phyloP scores from a whole-genome alignment of 2,329 filamentous ascomycete species.

The Aspergillus pseudoterreus region DNA sequence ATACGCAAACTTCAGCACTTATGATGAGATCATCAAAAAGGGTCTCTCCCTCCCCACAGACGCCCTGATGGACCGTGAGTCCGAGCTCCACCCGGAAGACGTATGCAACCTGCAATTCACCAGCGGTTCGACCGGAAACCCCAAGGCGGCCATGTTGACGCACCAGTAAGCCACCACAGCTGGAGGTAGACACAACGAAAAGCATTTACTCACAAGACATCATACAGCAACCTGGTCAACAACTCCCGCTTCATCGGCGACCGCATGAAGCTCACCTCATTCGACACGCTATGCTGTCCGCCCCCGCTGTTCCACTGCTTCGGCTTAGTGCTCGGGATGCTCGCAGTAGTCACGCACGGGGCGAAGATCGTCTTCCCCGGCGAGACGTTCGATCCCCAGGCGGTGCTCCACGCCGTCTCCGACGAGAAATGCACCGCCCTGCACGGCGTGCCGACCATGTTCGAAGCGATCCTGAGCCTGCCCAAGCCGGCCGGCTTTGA shows the following conservation, averaged over 20 bases:
- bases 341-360: slow-evolving; percentile 70
- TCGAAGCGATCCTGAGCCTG: slow-evolving; percentile 59
- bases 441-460: slow-evolving; percentile 82
- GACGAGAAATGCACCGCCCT: slow-evolving; percentile 69
- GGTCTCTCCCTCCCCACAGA: slow-evolving; percentile 50
- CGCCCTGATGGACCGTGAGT: slow-evolving; percentile 51
- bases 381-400: slow-evolving; percentile 67
- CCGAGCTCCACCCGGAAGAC: slow-evolving; percentile 59
- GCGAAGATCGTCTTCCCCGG: slow-evolving; percentile 72
- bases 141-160: slow-evolving; percentile 72
- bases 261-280: slow-evolving; percentile 64
- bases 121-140: slow-evolving; percentile 68
- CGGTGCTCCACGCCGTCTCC: slow-evolving; percentile 63
- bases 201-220: slow-evolving; percentile 1
- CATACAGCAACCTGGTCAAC: slow-evolving; percentile 49
- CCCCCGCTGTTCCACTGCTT: slow-evolving; percentile 86
- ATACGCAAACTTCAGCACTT: slow-evolving; percentile 55
- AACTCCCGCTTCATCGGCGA: slow-evolving; percentile 70
- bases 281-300: slow-evolving; percentile 73
- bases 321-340: slow-evolving; percentile 71
- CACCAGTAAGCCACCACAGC: slow-evolving; percentile 50
- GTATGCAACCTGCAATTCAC: slow-evolving; percentile 74
- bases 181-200: not conserved
- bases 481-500: slow-evolving; percentile 48
- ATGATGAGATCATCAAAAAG: slow-evolving; percentile 54